Percentiles rank a stretch among this genome's conserved stretches.
Conservation (phyloP, 2,329 filamentous ascomycete genomes). For the Phyllosticta citribraziliensis region DNA sequence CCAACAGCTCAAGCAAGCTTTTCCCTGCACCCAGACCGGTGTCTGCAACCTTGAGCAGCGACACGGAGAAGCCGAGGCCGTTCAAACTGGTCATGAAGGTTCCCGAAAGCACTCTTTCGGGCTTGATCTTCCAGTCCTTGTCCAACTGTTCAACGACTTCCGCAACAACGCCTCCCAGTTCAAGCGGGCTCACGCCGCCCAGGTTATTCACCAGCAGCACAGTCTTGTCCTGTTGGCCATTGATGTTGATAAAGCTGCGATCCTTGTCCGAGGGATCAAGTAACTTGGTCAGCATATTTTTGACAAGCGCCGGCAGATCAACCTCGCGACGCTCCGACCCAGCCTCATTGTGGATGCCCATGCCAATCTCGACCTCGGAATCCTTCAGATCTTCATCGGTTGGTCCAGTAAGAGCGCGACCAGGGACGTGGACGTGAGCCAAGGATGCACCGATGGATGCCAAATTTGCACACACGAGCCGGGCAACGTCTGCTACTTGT, state of each 20-base stretch:
- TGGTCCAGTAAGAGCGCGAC: conserved; percentile 48
- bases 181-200: conserved; percentile 61
- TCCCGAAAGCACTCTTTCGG: conserved; percentile 51
- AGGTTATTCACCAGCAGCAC: conserved; percentile 68
- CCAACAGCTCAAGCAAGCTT: conserved; percentile 57
- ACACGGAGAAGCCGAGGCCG: conserved; percentile 61
- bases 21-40: conserved; percentile 48
- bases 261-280: conserved; percentile 55
- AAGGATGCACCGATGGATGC: conserved; percentile 80
- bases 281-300: conserved; percentile 51
- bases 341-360: conserved; percentile 54
- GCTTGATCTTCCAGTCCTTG: conserved; percentile 49
- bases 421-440: conserved; percentile 88
- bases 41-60: conserved; percentile 53
- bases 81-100: conserved; percentile 69
- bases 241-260: conserved; percentile 58
- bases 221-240: conserved; percentile 46
- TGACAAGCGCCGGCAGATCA: conserved; percentile 35
- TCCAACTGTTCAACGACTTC: conserved; percentile 55
- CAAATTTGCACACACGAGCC: conserved; percentile 62
- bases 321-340: conserved; percentile 32
- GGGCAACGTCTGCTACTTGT: conserved; percentile 63
- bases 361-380: conserved; percentile 57
- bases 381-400: conserved; percentile 49
- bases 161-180: conserved; percentile 62